Evolutionary conservation across 2,329 filamentous ascomycete genomes (phyloP).

Genomic region (Colletotrichum gloeosporioides): DNA sequence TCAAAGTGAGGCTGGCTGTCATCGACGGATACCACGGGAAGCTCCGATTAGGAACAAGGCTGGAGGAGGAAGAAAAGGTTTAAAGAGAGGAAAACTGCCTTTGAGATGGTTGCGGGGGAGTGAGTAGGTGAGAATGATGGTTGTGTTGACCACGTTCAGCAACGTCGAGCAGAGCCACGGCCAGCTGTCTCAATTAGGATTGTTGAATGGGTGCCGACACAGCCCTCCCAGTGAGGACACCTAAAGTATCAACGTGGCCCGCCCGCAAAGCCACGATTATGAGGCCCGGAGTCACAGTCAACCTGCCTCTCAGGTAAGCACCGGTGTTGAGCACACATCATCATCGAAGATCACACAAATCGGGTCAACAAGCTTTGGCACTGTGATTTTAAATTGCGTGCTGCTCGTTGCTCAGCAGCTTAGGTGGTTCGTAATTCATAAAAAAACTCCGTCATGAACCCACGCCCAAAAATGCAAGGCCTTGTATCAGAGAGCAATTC

Average conservation of each 20-base stretch:
- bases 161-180: not conserved
- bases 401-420: slow-evolving; percentile 16
- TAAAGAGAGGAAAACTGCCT: not conserved
- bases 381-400: slow-evolving; percentile 1
- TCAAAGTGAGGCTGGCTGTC: not conserved
- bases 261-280: not conserved
- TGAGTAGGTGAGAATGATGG: not conserved
- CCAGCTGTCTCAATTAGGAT: not conserved
- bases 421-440: slow-evolving; percentile 19
- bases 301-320: not conserved
- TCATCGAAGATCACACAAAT: not conserved
- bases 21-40: not conserved
- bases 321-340: not conserved
- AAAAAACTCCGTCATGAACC: slow-evolving; percentile 12
- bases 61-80: not conserved
- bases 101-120: not conserved
- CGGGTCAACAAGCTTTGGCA: not conserved
- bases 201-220: not conserved
- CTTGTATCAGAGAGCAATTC: not conserved
- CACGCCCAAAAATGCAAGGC: slow-evolving; percentile 9
- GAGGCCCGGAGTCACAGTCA: not conserved
- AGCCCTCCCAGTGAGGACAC: not conserved
- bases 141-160: not conserved
- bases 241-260: not conserved
- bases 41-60: not conserved